Conservation (phyloP, 257 asterid genomes). For the Ocimum tenuiflorum region DNA sequence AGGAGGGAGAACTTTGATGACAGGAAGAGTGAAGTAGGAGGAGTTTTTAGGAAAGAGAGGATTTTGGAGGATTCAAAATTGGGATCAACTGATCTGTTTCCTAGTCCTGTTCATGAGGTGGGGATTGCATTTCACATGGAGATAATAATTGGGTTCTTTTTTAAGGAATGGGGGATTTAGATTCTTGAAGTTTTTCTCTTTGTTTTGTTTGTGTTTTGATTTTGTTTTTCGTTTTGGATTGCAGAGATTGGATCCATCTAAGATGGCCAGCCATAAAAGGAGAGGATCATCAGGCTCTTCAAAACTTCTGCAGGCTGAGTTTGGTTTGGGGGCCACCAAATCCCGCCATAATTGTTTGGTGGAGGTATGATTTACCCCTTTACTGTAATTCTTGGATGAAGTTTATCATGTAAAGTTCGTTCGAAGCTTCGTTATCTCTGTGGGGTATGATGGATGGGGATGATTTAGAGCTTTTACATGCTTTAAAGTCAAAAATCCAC, state of each 20-base stretch:
- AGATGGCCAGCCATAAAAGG: constrained; percentile 48
- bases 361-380: constrained; percentile 48
- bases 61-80: constrained; percentile 35
- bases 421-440: background rate
- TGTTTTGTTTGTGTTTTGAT: constrained; percentile 12
- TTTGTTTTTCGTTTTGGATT: constrained; percentile 17
- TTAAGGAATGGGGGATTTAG: background rate
- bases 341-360: constrained; percentile 41
- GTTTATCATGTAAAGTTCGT: background rate
- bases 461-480: background rate
- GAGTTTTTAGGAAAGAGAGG: constrained; percentile 34
- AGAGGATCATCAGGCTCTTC: constrained; percentile 67
- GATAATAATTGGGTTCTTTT: background rate
- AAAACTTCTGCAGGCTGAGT: constrained; percentile 39
- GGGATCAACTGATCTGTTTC: constrained; percentile 51
- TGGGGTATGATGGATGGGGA: background rate
- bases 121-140: constrained; percentile 29
- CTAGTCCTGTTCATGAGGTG: constrained; percentile 60
- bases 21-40: constrained; percentile 34
- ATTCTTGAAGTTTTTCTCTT: constrained; percentile 14
- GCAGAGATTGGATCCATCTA: constrained; percentile 63
- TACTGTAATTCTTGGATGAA: background rate
- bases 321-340: constrained; percentile 30
- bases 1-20: constrained; percentile 40
- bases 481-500: background rate